Conservation (phyloP, 805 yeast species). For the Starmerella apis region DNA sequence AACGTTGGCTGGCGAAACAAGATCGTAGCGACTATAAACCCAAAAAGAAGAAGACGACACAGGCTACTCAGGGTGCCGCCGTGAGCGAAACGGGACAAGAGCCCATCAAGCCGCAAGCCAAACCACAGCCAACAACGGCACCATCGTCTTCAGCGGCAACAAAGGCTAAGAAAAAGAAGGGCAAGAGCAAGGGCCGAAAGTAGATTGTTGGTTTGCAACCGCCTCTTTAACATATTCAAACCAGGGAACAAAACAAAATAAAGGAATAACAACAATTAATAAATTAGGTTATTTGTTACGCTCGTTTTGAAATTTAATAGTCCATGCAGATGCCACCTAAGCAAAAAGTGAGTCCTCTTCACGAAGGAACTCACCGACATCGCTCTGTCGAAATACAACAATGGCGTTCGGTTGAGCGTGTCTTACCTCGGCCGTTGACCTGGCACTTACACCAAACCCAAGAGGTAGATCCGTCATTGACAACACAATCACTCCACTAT, state of each 20-base stretch:
- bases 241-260: too few relatives aligned
- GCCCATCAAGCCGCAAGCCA: slow-evolving; percentile 1
- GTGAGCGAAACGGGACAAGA: slow-evolving; percentile 6
- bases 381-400: slow-evolving; percentile 93
- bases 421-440: slow-evolving; percentile 79
- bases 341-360: slow-evolving; percentile 95
- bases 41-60: slow-evolving; percentile 51
- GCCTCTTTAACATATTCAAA: too few relatives aligned
- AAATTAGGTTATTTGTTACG: not conserved
- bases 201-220: not conserved
- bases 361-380: slow-evolving; percentile 94
- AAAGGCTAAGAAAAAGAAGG: slow-evolving; percentile 28
- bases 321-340: slow-evolving; percentile 28
- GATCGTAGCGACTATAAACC: slow-evolving; percentile 79
- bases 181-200: slow-evolving; percentile 29
- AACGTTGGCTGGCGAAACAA: slow-evolving; percentile 85
- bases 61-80: slow-evolving; percentile 34
- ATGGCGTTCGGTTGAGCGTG: slow-evolving; percentile 86
- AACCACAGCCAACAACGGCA: slow-evolving; percentile 1
- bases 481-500: slow-evolving; percentile 84
- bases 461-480: slow-evolving; percentile 88
- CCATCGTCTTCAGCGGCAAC: slow-evolving; percentile 10
- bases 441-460: slow-evolving; percentile 92
- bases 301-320: not conserved
- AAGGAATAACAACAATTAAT: not conserved